Base-by-base conservation (phyloP, 257 asterid species). In the Solanum sparsipilum region DNA sequence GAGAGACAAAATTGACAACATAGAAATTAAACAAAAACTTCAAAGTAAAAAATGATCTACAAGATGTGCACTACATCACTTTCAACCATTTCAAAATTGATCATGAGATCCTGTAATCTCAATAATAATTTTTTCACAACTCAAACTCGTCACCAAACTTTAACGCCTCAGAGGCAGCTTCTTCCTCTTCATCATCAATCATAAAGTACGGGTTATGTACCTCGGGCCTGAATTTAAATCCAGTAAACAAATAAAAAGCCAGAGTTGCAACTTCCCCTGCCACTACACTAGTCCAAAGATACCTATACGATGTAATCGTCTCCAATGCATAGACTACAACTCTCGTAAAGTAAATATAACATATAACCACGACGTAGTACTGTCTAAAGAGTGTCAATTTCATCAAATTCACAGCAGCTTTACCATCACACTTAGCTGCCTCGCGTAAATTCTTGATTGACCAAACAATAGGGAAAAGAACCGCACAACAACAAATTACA, bases 401-500 rank as follows among this genome's bases (percentile, higher is more conserved):
- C 98, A 94, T 94, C 94, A 96, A 90, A 90, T 96, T 96, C 90
- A 96, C 98, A 0, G 99, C 98, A 21, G 98, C 98, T 87, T 96
- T 96, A 83, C 98, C 99, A 21, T 96, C 99, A 0, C 96, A 93
- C 88, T 92, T 89, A 18, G 98, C 98, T 3, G 98, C 98, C 91
- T 96, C 98, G 0, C 98, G 92, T 93, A 96, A 87, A 88, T 94
- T 94, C 94, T 95, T 96, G 52, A 96, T 96, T 13, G 98, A 96
- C 99, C 99, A 96, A 27, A 94, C 99, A 25, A 96, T 96, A 1
- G 98, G 98, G 91, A 94, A 95, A 56, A 96, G 90, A 88, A 96
- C 96, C 0, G 98, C 96, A 11, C 98, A 96, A 88, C 98, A 96
- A 73, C 98, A 96, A 21, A 96, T 87, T 7, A 96, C 94, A 70